These are phyloP conservation scores for Luvunga scandens DNA, from an alignment of 345 rosid species.

Conservation along the genomic window DNA sequence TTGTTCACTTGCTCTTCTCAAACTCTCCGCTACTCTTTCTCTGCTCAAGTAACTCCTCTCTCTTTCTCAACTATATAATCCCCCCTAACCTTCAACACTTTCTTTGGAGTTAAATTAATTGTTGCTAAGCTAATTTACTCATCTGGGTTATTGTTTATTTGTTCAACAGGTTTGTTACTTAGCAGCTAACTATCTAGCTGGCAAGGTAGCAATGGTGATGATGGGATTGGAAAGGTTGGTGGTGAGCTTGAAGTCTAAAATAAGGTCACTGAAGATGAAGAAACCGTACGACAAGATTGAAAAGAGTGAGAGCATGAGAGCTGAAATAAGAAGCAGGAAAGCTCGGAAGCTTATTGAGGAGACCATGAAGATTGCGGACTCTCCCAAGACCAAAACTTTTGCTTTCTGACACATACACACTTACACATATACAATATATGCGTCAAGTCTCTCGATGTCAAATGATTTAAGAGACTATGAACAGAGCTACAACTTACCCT, in stretches of 20 bases:
- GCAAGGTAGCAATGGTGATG: constrained; percentile 25
- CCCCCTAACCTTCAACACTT: not conserved
- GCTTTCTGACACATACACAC: constrained; percentile 35
- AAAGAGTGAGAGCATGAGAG: constrained; percentile 93
- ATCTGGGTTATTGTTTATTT: not conserved
- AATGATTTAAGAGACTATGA: not conserved
- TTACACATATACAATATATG: not conserved
- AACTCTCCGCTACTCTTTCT: constrained; percentile 2
- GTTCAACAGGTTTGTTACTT: not conserved
- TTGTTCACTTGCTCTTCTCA: constrained; percentile 6
- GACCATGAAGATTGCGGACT: constrained; percentile 75
- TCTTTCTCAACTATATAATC: no score
- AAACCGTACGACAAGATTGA: constrained; percentile 75
- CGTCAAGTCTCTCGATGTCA: not conserved
- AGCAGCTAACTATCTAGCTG: not conserved
- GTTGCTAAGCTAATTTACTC: not conserved
- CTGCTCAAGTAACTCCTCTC: not conserved
- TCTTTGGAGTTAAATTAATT: not conserved
- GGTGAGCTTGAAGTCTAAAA: constrained; percentile 61
- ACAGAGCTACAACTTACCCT: no score
- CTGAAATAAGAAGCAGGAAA: constrained; percentile 80
- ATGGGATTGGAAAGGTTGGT: constrained; percentile 61
- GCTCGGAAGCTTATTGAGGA: constrained; percentile 69
- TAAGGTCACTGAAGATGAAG: constrained; percentile 58
- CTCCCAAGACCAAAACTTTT: constrained; percentile 54